Conservation (phyloP, 148 eudicot species). For the Limonium bicolor region DNA sequence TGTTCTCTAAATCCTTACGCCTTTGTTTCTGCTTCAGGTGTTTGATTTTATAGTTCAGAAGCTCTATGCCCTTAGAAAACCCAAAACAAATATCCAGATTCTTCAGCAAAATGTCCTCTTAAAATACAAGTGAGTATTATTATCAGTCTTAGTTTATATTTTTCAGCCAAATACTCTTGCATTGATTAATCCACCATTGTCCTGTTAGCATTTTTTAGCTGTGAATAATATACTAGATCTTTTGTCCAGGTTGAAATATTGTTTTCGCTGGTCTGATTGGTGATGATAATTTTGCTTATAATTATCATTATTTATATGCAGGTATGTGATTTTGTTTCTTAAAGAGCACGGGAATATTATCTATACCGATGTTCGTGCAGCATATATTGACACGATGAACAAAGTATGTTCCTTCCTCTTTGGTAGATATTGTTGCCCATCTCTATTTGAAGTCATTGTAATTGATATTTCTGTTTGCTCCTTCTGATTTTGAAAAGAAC, state of each 20-base stretch:
- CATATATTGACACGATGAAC: conserved; percentile 96
- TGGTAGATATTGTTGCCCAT: no score
- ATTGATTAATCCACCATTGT: no score
- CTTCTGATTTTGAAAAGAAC: no score
- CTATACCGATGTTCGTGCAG: conserved; percentile 74
- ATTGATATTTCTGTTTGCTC: no score
- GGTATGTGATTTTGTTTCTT: conserved; percentile 77
- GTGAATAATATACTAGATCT: no score
- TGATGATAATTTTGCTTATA: no score
- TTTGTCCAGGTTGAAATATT: no score
- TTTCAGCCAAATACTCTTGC: background rate
- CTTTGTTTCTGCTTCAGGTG: no score
- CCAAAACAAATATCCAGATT: conserved; percentile 97
- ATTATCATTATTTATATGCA: conserved; percentile 30
- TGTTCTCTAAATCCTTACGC: no score
- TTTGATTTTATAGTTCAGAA: conserved; percentile 94
- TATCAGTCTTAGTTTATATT: background rate
- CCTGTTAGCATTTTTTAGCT: no score
- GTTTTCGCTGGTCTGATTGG: no score
- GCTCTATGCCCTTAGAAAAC: conserved; percentile 94
- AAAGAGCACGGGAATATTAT: conserved; percentile 94
- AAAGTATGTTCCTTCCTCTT: conserved; percentile 74
- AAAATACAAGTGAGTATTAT: conserved; percentile 78
- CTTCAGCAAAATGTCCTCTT: conserved; percentile 95
- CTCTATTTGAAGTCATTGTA: no score